Base-by-base conservation (phyloP, 306 rosid species). In the Hippophae tibetana region DNA sequence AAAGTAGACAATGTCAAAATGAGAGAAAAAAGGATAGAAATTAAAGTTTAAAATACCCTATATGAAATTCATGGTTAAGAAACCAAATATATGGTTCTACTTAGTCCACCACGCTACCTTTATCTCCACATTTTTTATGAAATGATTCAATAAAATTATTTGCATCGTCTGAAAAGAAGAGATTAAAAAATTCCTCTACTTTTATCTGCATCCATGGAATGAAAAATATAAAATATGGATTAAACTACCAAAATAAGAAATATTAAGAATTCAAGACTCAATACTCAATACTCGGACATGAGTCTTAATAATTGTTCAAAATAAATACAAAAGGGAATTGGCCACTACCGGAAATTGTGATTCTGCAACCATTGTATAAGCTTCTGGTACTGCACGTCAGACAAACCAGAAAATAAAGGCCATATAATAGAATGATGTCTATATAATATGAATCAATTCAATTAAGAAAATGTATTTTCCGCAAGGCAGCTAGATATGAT, bases 51-150 rank as follows among this genome's bases (percentile, higher is more conserved):
- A 63, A 27, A 26, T 64, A 54, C 74, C 56, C 74, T 38, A 31
- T 10, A 10, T 54, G 69, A 60, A 69, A 43, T 45, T 41, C 60
- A 11, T 50, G 60, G 50, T 62, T 31, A 2, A 31, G 38, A 31
- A 31, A 31, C 38, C 41, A 60, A 60, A 61, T 54, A 26, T 5
- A 31, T 26, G 43, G 47, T 57, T 23, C 54, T 65, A 44, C 55
- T 25, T 40, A 63, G 52, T 72, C 56, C 71, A 49, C 18, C 52
- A 50, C 43, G 62, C 78, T 68, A 92, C 99, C 99, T 88, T 86
- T 92, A 71, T 92, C 97, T 46, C 97, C 97, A 41, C 99, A 86
- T 44, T 75, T 78, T 56, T 64, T 69, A 77, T 79, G 99, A 73
- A 80, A 88, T 60, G 78, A 76, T 70, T 81, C 83, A 0, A 52